Percentiles rank a stretch among this genome's conserved stretches.
Evolutionary conservation across 2,329 filamentous ascomycete genomes (phyloP).

Genomic region (Zymoseptoria tritici): DNA sequence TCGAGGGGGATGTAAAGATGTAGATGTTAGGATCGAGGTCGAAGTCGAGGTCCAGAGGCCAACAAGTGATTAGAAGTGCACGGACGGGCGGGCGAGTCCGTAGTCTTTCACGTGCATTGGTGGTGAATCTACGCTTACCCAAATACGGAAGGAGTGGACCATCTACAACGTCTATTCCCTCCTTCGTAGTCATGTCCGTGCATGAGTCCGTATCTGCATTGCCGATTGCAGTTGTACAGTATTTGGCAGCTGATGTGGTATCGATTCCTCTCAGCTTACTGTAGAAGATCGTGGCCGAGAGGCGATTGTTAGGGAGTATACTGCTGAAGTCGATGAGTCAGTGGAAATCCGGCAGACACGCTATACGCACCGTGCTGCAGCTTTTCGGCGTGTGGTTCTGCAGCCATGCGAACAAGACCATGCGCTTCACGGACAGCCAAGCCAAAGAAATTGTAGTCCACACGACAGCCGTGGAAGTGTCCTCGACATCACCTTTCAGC

Average conservation of each 20-base stretch:
- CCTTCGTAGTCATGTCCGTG: not conserved
- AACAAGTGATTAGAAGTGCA: not conserved
- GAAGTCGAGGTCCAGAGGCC: not conserved
- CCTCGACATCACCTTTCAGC: not conserved
- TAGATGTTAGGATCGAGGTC: not conserved
- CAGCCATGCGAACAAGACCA: not conserved
- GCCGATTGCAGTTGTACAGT: not conserved
- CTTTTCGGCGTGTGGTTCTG: too few species aligned
- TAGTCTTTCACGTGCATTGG: not conserved
- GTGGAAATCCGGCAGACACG: too few species aligned
- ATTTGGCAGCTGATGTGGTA: not conserved
- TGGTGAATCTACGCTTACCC: not conserved
- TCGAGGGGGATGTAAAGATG: not conserved
- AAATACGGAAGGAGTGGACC: not conserved
- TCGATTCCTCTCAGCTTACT: not conserved
- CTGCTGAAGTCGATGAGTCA: too few species aligned
- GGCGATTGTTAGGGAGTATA: not conserved
- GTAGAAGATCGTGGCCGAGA: not conserved
- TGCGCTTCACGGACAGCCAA: not conserved
- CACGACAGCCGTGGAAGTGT: not conserved
- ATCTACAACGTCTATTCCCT: not conserved
- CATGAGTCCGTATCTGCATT: not conserved
- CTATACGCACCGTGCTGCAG: too few species aligned
- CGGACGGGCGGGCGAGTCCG: not conserved
- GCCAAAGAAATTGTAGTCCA: not conserved